These are phyloP conservation scores for Brettanomyces bruxellensis DNA, from an alignment of 805 yeast species.

Conservation along the genomic window DNA sequence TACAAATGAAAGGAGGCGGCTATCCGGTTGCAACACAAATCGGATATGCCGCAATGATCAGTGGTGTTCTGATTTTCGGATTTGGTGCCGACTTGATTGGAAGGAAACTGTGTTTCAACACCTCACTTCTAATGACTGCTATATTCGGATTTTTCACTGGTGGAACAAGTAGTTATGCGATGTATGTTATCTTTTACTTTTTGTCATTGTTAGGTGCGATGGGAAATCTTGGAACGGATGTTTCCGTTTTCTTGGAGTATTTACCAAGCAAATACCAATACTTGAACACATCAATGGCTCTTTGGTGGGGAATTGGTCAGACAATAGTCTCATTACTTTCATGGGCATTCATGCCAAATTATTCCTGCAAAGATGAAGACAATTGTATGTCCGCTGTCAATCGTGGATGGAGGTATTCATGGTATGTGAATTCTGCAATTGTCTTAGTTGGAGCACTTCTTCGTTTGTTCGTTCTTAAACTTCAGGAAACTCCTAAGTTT, in stretches of 20 bases:
- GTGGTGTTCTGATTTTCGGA: constrained; percentile 51
- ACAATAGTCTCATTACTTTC: constrained; percentile 41
- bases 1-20: constrained; percentile 34
- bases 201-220: constrained; percentile 40
- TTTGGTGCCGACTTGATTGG: constrained; percentile 48
- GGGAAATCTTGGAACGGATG: constrained; percentile 49
- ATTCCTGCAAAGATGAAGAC: constrained; percentile 35
- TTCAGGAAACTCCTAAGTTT: constrained; percentile 50
- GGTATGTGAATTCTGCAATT: constrained; percentile 45
- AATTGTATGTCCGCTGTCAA: constrained; percentile 37
- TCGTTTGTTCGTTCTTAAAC: constrained; percentile 34
- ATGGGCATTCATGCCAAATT: constrained; percentile 47
- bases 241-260: constrained; percentile 44
- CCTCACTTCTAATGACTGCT: constrained; percentile 39
- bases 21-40: constrained; percentile 38
- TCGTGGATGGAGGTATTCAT: constrained; percentile 56
- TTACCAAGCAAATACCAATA: constrained; percentile 43
- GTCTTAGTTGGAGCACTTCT: constrained; percentile 39
- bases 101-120: constrained; percentile 41
- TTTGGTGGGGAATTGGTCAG: constrained; percentile 61
- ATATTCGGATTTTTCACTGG: constrained; percentile 46
- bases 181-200: constrained; percentile 40
- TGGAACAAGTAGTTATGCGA: constrained; percentile 39
- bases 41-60: constrained; percentile 40
- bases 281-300: constrained; percentile 43